These are phyloP conservation scores for Inonotus obliquus DNA, from an alignment of 1,284 basidiomycete species.

Conservation along the genomic window DNA sequence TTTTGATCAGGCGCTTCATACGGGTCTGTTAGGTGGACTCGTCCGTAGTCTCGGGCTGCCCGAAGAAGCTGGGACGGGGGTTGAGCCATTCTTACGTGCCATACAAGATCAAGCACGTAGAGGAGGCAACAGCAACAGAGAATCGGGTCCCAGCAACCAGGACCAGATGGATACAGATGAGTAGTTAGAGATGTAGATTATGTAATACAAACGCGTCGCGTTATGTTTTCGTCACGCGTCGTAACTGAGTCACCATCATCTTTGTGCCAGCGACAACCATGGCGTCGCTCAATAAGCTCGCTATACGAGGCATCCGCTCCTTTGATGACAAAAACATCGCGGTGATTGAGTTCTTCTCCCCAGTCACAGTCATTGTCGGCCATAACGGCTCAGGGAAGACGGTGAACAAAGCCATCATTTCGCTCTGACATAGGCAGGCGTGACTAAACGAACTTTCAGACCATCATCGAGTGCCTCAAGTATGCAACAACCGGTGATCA, in stretches of 20 bases:
- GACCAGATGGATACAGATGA: constrained; percentile 19
- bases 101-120: constrained; percentile 68
- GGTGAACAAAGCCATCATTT: constrained; percentile 29
- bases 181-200: neutral
- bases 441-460: constrained; percentile 34
- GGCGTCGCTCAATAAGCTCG: constrained; percentile 85
- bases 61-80: constrained; percentile 69
- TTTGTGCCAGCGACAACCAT: constrained; percentile 34
- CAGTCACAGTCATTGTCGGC: constrained; percentile 97
- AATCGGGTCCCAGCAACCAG: constrained; percentile 12
- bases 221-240: constrained; percentile 9
- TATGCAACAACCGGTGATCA: constrained; percentile 98
- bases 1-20: constrained; percentile 73
- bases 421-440: neutral
- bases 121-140: constrained; percentile 33
- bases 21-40: constrained; percentile 65
- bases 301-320: constrained; percentile 82
- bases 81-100: constrained; percentile 68
- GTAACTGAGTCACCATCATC: neutral
- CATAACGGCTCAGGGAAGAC: constrained; percentile 99
- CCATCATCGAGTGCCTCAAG: constrained; percentile 98
- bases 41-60: constrained; percentile 73
- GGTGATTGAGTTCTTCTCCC: constrained; percentile 96
- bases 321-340: constrained; percentile 94
- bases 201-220: neutral